Conservation (phyloP, 495 filamentous ascomycete species). For the Penicillium nucicola region DNA sequence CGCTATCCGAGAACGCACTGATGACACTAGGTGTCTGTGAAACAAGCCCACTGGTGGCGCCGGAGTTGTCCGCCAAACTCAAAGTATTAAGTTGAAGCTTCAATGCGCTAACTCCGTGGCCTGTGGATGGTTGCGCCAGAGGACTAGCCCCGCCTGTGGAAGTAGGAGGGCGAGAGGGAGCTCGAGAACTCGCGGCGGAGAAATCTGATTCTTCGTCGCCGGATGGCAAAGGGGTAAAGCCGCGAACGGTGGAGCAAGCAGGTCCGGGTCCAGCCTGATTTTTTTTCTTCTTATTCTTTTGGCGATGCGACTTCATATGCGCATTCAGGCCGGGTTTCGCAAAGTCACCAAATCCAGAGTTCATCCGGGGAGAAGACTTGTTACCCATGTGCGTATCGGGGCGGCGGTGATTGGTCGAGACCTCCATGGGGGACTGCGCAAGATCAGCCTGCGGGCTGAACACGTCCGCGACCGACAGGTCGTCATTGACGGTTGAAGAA, state of each 20-base stretch:
- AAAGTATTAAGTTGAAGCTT: conserved; percentile 73
- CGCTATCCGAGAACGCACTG: conserved; percentile 54
- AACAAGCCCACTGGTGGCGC: conserved; percentile 29
- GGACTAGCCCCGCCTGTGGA: conserved; percentile 45
- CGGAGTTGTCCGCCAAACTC: conserved; percentile 44
- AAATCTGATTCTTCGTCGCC: conserved; percentile 83
- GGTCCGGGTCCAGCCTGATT: conserved; percentile 55
- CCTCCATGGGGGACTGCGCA: conserved; percentile 24
- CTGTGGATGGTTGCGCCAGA: conserved; percentile 53
- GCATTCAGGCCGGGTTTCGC: conserved; percentile 24
- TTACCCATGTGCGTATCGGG: conserved; percentile 32
- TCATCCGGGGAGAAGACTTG: conserved; percentile 24
- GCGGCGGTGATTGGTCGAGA: conserved; percentile 21
- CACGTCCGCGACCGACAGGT: conserved; percentile 44
- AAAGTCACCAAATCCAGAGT: conserved; percentile 8
- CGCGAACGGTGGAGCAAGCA: conserved; percentile 70
- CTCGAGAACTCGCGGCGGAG: conserved; percentile 50
- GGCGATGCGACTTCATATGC: conserved; percentile 31
- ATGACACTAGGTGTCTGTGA: conserved; percentile 51
- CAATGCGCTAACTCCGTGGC: conserved; percentile 72
- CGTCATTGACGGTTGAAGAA: conserved; percentile 26
- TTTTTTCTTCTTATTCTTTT: conserved; percentile 53
- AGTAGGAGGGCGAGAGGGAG: conserved; percentile 27
- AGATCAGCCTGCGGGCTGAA: conserved; percentile 44
- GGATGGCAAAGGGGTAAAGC: conserved; percentile 83